These are phyloP conservation scores for Boletus edulis DNA, from an alignment of 768 basidiomycete species.

Conservation along the genomic window DNA sequence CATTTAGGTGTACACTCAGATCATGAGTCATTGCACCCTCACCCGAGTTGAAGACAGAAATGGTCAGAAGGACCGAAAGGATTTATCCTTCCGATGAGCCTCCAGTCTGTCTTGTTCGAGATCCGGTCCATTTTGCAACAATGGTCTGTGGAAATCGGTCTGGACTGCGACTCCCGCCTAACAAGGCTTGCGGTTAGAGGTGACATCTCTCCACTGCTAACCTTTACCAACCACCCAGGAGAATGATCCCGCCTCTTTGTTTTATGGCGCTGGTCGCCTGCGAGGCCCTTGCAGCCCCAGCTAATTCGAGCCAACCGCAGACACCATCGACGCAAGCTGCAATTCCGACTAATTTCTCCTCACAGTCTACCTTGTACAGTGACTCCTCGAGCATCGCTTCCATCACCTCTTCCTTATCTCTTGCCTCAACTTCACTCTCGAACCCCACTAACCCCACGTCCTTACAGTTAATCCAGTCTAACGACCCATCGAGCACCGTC, in stretches of 20 bases:
- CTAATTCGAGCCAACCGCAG: conserved; percentile 3
- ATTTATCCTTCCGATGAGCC: too few species aligned
- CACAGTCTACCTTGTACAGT: background rate
- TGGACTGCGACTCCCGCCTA: conserved; percentile 2
- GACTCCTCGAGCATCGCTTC: background rate
- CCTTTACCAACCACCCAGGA: background rate
- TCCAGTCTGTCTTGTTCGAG: background rate
- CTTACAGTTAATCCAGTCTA: background rate
- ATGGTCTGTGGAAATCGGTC: background rate
- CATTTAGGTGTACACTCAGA: too few species aligned
- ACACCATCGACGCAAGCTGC: background rate
- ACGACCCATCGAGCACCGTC: background rate
- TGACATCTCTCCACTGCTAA: background rate
- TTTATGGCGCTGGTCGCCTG: conserved; percentile 18
- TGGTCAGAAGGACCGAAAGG: too few species aligned
- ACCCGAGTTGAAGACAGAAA: too few species aligned
- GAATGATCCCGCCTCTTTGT: conserved; percentile 8
- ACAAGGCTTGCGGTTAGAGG: background rate
- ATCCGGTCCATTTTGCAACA: conserved; percentile 5
- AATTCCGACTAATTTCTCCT: background rate
- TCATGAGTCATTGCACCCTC: too few species aligned
- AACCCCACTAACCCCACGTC: background rate
- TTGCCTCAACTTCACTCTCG: background rate
- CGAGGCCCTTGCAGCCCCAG: conserved; percentile 8
- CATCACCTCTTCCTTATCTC: background rate